These are phyloP conservation scores for Alternaria viburni DNA, from an alignment of 2,329 filamentous ascomycete genomes.

Conservation along the genomic window DNA sequence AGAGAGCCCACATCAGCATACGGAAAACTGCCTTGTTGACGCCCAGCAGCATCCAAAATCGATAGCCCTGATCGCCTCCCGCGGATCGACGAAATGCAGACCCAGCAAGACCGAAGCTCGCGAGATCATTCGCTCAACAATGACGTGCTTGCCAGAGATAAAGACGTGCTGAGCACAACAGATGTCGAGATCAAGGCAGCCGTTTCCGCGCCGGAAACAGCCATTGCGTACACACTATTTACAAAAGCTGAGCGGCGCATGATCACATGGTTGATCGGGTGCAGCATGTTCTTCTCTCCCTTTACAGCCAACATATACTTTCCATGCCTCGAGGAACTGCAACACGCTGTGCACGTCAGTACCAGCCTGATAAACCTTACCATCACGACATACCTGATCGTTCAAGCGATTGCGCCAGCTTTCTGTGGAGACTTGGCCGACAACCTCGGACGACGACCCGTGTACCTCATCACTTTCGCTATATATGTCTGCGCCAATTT, in stretches of 20 bases:
- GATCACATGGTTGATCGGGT: not conserved
- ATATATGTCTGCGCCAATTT: not conserved
- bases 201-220: no score
- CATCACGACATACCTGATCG: not conserved
- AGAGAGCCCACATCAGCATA: no score
- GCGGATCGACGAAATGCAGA: no score
- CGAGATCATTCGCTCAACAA: not conserved
- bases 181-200: no score
- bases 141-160: not conserved
- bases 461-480: not conserved
- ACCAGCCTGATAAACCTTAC: not conserved
- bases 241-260: not conserved
- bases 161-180: not conserved
- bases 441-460: not conserved
- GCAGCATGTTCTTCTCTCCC: not conserved
- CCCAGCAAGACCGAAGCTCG: no score
- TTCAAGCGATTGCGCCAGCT: not conserved
- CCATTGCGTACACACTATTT: not conserved
- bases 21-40: not conserved
- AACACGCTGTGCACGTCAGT: not conserved
- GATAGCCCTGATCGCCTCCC: no score
- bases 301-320: not conserved
- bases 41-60: no score
- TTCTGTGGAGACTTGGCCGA: constrained; percentile 1
- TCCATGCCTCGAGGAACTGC: not conserved